Conservation (phyloP, 495 filamentous ascomycete species). For the Endocarpon pusillum region DNA sequence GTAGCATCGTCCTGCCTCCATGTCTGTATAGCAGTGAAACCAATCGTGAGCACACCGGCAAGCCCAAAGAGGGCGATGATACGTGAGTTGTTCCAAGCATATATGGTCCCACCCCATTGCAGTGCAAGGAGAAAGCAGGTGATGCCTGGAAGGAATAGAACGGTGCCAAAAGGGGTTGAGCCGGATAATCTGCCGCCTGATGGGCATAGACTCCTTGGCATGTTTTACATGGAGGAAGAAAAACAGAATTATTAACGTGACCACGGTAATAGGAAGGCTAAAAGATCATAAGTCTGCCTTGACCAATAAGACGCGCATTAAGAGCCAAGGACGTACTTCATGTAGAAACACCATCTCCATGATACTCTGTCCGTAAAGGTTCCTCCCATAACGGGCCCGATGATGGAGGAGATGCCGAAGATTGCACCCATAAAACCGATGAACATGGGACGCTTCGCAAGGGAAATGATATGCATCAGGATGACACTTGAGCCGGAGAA, state of each 20-base stretch:
- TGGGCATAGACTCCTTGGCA: not conserved
- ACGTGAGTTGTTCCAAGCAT: constrained; percentile 32
- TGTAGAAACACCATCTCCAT: constrained; percentile 48
- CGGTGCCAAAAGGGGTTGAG: constrained; percentile 28
- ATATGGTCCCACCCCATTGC: constrained; percentile 42
- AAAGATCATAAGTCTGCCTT: too few relatives aligned
- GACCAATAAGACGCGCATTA: too few relatives aligned
- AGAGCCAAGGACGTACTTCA: too few relatives aligned
- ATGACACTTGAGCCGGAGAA: constrained; percentile 36
- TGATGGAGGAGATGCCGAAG: constrained; percentile 39
- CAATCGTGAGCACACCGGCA: constrained; percentile 23
- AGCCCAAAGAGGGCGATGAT: constrained; percentile 37
- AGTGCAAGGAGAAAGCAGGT: constrained; percentile 39
- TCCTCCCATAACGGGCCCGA: constrained; percentile 23
- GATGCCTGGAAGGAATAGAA: constrained; percentile 32
- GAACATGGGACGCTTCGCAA: constrained; percentile 36
- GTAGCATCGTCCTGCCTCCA: constrained; percentile 29
- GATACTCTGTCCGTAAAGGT: constrained; percentile 18
- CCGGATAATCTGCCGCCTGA: constrained; percentile 27
- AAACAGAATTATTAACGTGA: constrained; percentile 27
- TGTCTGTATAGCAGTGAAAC: constrained; percentile 29
- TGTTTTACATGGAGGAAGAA: constrained; percentile 26
- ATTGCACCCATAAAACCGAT: constrained; percentile 27
- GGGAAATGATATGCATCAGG: constrained; percentile 36
- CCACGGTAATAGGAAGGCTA: constrained; percentile 40